Conservation (phyloP, 2,329 filamentous ascomycete species). For the Chaetoscypha palmicola region DNA sequence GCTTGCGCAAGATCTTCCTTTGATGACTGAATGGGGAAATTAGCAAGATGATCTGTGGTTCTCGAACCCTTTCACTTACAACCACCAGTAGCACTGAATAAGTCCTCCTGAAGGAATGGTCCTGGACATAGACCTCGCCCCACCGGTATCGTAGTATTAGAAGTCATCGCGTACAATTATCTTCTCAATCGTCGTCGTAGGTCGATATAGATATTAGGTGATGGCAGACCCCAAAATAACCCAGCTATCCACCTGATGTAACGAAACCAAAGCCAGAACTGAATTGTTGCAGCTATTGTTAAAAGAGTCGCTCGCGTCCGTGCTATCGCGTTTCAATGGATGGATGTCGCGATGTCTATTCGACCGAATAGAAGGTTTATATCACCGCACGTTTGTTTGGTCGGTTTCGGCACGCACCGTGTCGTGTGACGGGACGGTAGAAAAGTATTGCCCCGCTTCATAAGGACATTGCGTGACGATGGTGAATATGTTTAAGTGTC, state of each 20-base stretch:
- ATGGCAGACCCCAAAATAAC: not conserved
- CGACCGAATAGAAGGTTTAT: not conserved
- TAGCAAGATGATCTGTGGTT: too few relatives aligned
- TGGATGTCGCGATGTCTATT: too few relatives aligned
- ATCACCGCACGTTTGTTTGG: not conserved
- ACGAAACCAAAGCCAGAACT: too few relatives aligned
- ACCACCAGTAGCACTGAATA: slow-evolving; percentile 55
- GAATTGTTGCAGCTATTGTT: too few relatives aligned
- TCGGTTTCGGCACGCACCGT: not conserved
- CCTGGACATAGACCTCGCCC: slow-evolving; percentile 50
- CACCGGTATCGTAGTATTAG: slow-evolving; percentile 11
- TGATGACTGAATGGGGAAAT: slow-evolving; percentile 41
- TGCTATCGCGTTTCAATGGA: too few relatives aligned
- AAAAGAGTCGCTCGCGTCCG: too few relatives aligned
- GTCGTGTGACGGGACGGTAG: too few relatives aligned
- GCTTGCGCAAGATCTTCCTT: slow-evolving; percentile 52
- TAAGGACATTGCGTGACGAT: not conserved
- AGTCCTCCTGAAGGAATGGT: slow-evolving; percentile 60
- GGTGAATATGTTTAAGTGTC: not conserved
- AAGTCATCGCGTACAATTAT: slow-evolving; percentile 4
- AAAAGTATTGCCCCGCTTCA: too few relatives aligned
- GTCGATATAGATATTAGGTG: slow-evolving; percentile 5
- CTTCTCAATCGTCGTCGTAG: not conserved
- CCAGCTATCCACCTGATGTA: not conserved
- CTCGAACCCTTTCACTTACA: slow-evolving; percentile 55